Evolutionary conservation across 2,329 filamentous ascomycete species (phyloP), one percentile per base, ranked within the genome.

Genomic region (Neofusicoccum cordaticola): DNA sequence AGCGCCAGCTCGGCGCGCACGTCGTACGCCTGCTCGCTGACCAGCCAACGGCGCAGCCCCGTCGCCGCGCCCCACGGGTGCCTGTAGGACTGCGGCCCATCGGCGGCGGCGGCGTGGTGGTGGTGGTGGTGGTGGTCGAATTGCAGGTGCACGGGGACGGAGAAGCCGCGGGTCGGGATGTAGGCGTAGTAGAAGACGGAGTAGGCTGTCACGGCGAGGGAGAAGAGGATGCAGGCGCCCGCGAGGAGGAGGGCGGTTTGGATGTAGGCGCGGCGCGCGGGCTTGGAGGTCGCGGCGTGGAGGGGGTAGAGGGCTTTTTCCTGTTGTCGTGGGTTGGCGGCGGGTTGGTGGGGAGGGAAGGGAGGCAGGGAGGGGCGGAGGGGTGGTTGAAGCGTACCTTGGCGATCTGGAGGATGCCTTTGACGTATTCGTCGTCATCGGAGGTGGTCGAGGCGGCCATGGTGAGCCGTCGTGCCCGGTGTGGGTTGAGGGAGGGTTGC

Each of bases 1-100:
- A 99, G 82, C 3, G 86, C 84, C 37, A 99, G 83, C 22, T 86
- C 82, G 1, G 98, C 83, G 4, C 85, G 84, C 47, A 99, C 85
- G 75, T 98, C 93, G 82, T 99, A 99, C 53, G 88, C 84, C 75
- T 97, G 94, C 52, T 86, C 83, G 17, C 86, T 82, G 69, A 90
- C 86, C 67, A 95, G 80, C 52, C 85, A 82, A 19, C 81, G 70
- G 69, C 41, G 15, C 2, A 60, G 69, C 1, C 70, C 72, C 0
- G 67, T 61, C 11, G 35, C 65, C 19, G 17, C 79, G n/a, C 85
- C 86, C 74, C 84, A 82, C 0, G 86, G 65, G 19, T 9, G 39
- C 9, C 12, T 67, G 27, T 1, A 56, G 51, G 7, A 64, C 27
- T 73, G 74, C 13, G 41, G 19, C 31, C n/a, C 57, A 27, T n/a